Evolutionary conservation across 345 rosid genomes (phyloP), one percentile per base, ranked within the genome.

Genomic region (Eucalyptus lansdowneana): DNA sequence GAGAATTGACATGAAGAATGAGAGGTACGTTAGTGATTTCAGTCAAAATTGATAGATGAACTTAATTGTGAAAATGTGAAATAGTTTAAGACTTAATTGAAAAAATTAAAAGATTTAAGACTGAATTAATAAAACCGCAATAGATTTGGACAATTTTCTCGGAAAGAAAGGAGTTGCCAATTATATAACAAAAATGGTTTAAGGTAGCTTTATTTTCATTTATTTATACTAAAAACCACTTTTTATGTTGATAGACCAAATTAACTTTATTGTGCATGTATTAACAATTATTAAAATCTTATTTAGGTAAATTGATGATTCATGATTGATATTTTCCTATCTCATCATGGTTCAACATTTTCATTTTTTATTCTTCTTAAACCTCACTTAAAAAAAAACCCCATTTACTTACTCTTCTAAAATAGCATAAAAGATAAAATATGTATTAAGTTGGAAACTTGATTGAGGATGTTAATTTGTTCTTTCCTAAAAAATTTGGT

Each of bases 121-220:
- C 1, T 5, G 1, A 2, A 56, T 56, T 56, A 2, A 25, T 56
- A 56, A 56, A 56, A 56, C 0, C 1, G 2, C 29, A 56, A 56
- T 56, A 56, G 3, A 56, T 22, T 54, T 56, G 62, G 13, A 56
- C 62, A 56, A 56, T 56, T 56, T 56, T 56, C 29, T 24, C 6
- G 29, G 11, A 27, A 60, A 60, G 65, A 60, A 60, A 60, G n/a
- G 67, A 11, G n/a, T 25, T 60, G n/a, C 14, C 67, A 60, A 60
- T 60, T 25, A 60, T 27, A 25, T 60, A 25, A 60, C 14, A 60
- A 60, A 60, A 11, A 5, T 27, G 67, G 67, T 60, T 60, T 60
- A 60, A 60, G 67, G 31, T 60, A 11, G 67, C 15, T 25, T 60
- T 60, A 11, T 60, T 60, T 60, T 12, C n/a, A 25, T 60, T 60